Conservation (phyloP, 2,329 filamentous ascomycete species). For the Penicillium nordicum region DNA sequence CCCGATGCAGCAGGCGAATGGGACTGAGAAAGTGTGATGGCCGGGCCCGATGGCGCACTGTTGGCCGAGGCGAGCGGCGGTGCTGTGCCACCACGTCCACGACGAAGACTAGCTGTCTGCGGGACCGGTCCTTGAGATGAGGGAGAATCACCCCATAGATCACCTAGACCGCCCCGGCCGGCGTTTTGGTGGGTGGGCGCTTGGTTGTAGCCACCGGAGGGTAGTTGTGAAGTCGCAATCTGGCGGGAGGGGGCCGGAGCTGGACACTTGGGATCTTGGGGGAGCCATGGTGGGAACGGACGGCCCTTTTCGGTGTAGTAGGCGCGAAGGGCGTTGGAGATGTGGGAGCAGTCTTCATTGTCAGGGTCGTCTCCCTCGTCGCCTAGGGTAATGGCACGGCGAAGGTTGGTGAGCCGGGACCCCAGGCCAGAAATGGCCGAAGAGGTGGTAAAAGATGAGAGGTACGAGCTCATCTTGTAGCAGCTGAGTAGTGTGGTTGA, state of each 20-base stretch:
- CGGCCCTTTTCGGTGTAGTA: slow-evolving; percentile 90
- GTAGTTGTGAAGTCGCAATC: slow-evolving; percentile 54
- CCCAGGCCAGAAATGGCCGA: slow-evolving; percentile 50
- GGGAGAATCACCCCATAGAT: slow-evolving; percentile 55
- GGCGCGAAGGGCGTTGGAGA: slow-evolving; percentile 84
- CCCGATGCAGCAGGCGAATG: slow-evolving; percentile 25
- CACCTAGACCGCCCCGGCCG: slow-evolving; percentile 47
- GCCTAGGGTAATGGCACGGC: slow-evolving; percentile 44
- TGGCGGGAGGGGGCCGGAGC: slow-evolving; percentile 48
- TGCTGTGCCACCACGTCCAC: slow-evolving; percentile 30
- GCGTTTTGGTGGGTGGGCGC: slow-evolving; percentile 30
- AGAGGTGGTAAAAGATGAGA: slow-evolving; percentile 60
- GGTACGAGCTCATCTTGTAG: slow-evolving; percentile 71
- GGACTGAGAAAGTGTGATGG: slow-evolving; percentile 21
- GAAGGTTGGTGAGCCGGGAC: slow-evolving; percentile 57
- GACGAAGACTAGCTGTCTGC: slow-evolving; percentile 41
- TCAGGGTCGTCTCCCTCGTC: slow-evolving; percentile 46
- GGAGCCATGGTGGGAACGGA: slow-evolving; percentile 79
- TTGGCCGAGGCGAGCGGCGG: slow-evolving; percentile 20
- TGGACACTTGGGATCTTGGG: slow-evolving; percentile 77
- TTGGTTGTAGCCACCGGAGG: slow-evolving; percentile 29
- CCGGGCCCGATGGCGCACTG: slow-evolving; percentile 23
- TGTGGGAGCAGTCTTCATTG: slow-evolving; percentile 81
- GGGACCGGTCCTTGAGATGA: slow-evolving; percentile 27
- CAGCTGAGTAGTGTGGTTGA: not conserved